These are phyloP conservation scores for Russula foetens DNA, from an alignment of 768 basidiomycete species.

Conservation along the genomic window DNA sequence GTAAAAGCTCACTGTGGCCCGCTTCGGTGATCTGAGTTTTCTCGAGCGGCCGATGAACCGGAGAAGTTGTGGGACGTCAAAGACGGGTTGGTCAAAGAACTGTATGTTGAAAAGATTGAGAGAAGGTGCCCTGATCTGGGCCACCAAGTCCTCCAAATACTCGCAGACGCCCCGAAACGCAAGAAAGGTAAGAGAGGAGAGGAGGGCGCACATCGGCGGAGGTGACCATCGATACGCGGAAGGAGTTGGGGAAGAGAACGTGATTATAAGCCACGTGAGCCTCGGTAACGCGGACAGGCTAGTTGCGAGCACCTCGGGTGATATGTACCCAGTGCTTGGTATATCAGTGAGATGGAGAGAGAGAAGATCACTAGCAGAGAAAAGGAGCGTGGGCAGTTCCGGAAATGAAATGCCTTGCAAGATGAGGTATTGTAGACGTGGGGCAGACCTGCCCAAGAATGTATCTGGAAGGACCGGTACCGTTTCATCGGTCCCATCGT, in stretches of 20 bases:
- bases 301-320: background rate
- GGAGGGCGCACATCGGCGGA: background rate
- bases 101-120: background rate
- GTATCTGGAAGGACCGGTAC: background rate
- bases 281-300: background rate
- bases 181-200: background rate
- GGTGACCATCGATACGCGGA: too few relatives aligned
- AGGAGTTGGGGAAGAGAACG: background rate
- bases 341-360: background rate
- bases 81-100: background rate
- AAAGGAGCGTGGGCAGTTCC: background rate
- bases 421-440: background rate
- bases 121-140: background rate
- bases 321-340: background rate
- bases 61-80: background rate
- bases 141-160: background rate
- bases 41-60: background rate
- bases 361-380: background rate
- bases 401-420: background rate
- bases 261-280: background rate
- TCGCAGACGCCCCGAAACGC: background rate
- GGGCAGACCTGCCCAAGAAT: background rate
- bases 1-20: background rate
- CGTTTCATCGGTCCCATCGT: background rate
- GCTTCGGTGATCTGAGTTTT: background rate